Evolutionary conservation across 2,329 filamentous ascomycete species (phyloP).

Genomic region (Colletotrichum gloeosporioides): DNA sequence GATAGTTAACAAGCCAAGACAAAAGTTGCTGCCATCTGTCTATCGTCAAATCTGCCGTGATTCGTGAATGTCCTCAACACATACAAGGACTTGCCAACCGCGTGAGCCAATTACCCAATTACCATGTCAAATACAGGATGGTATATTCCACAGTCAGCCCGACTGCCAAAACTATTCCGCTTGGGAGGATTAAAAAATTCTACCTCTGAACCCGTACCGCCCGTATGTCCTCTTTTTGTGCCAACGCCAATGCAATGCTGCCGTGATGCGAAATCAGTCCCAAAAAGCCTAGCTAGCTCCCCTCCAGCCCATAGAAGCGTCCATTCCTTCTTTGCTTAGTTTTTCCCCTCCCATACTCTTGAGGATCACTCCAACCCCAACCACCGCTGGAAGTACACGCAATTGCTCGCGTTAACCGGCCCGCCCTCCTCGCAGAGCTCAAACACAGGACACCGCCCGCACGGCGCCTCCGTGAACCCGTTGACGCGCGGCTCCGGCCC

Average conservation of each 20-base stretch:
- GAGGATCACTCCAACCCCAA: conserved; percentile 53
- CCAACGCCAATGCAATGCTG: conserved; percentile 23
- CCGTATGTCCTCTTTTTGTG: conserved; percentile 2
- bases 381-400: conserved; percentile 92
- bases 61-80: not conserved
- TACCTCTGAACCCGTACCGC: not conserved
- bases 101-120: not conserved
- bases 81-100: not conserved
- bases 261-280: conserved; percentile 6
- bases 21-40: conserved; percentile 7
- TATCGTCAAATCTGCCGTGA: not conserved
- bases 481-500: conserved; percentile 60
- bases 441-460: conserved; percentile 91
- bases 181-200: not conserved
- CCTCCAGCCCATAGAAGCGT: not conserved
- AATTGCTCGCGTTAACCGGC: conserved; percentile 87
- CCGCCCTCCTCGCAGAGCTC: conserved; percentile 91
- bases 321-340: not conserved
- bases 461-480: conserved; percentile 87
- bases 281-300: not conserved
- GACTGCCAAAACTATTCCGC: not conserved
- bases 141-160: not conserved
- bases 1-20: conserved; percentile 15
- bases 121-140: not conserved
- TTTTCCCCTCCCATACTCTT: not conserved